A percentile compares a stretch with the other conserved stretches of the same genome.
phyloP scores from a whole-genome alignment of 345 rosid species.

The Eutrema heterophyllum region DNA sequence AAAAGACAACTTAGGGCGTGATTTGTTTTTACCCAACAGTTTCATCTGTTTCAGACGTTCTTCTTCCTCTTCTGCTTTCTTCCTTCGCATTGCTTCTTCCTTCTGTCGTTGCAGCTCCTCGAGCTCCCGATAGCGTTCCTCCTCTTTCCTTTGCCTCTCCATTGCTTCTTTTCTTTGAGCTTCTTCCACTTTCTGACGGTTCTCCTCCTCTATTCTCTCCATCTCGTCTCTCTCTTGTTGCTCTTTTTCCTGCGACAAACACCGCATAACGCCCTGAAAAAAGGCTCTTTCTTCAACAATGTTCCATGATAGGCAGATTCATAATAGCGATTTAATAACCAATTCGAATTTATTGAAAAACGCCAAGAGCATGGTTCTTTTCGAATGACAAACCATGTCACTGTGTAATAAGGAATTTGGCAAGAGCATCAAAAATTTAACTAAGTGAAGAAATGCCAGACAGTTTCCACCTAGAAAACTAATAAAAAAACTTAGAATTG shows the following conservation, averaged over 20 bases:
- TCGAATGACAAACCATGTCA: not conserved
- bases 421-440: not conserved
- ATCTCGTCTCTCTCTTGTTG: slow-evolving; percentile 65
- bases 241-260: slow-evolving; percentile 59
- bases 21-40: slow-evolving; percentile 92
- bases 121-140: slow-evolving; percentile 71
- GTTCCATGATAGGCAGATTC: slow-evolving; percentile 5
- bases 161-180: slow-evolving; percentile 79
- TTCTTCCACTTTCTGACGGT: slow-evolving; percentile 69
- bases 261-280: slow-evolving; percentile 29
- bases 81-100: slow-evolving; percentile 80
- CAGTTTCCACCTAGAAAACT: slow-evolving; percentile 2
- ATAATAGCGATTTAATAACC: not conserved
- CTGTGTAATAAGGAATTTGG: not conserved
- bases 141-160: slow-evolving; percentile 82
- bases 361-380: not conserved
- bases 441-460: not conserved
- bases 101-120: slow-evolving; percentile 79
- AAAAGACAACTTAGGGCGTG: slow-evolving; percentile 87
- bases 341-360: not conserved
- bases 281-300: not conserved
- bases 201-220: slow-evolving; percentile 78
- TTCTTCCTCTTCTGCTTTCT: slow-evolving; percentile 90
- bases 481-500: not conserved
- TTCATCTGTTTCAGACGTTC: slow-evolving; percentile 86